A percentile compares a stretch with the other conserved stretches of the same genome.
Conservation (phyloP, 2,329 filamentous ascomycete species). For the Pseudohalonectria lignicola region DNA sequence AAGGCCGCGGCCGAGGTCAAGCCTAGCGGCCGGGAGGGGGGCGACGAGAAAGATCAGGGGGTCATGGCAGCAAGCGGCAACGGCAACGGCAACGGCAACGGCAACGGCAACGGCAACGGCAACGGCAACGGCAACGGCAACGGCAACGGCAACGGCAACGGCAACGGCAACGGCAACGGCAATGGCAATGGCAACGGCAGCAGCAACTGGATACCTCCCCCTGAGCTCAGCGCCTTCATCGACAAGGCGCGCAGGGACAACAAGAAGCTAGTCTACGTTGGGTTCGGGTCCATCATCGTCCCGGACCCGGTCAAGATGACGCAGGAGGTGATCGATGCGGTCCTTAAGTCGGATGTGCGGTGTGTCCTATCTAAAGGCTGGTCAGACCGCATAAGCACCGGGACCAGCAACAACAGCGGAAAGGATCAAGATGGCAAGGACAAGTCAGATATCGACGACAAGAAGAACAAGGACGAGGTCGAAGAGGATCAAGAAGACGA, state of each 20-base stretch:
- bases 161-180: background rate
- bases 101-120: background rate
- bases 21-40: background rate
- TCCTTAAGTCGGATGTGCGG: constrained; percentile 81
- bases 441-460: constrained; percentile 8
- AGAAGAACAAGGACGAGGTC: constrained; percentile 34
- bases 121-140: background rate
- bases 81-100: background rate
- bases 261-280: constrained; percentile 93
- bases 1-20: constrained; percentile 1
- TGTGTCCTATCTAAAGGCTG: constrained; percentile 95
- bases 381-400: constrained; percentile 58
- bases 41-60: background rate
- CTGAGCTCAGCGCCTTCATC: constrained; percentile 73
- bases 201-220: constrained; percentile 56
- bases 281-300: constrained; percentile 93
- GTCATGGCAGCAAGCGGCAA: background rate
- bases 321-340: constrained; percentile 84
- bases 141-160: constrained; percentile 14
- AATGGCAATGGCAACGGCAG: constrained; percentile 18
- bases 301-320: constrained; percentile 82
- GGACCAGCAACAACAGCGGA: background rate
- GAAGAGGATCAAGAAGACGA: constrained; percentile 17
- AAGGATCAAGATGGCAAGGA: too few species aligned
- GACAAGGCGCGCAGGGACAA: constrained; percentile 65